Evolutionary conservation across 352 stramenopile species (phyloP).

Genomic region (Phytophthora crassamura): DNA sequence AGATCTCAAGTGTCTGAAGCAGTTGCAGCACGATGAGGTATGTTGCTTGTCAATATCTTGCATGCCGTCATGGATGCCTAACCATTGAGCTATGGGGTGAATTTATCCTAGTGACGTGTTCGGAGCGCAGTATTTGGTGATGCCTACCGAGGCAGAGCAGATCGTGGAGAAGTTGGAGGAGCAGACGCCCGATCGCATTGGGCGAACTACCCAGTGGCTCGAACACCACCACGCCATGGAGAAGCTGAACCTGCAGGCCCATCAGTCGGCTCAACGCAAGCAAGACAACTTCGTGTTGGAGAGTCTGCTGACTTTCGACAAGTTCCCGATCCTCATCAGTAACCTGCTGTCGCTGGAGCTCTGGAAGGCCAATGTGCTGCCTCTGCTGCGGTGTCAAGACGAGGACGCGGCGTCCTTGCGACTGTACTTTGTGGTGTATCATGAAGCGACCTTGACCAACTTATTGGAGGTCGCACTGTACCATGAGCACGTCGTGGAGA

Average conservation of each 20-base stretch:
- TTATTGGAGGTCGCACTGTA: slow-evolving; percentile 91
- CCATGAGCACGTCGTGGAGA: slow-evolving; percentile 91
- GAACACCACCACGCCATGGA: slow-evolving; percentile 89
- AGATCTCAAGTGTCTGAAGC: background rate
- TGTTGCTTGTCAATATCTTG: background rate
- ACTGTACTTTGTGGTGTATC: slow-evolving; percentile 94
- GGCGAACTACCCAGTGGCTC: slow-evolving; percentile 76
- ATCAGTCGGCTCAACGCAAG: slow-evolving; percentile 90
- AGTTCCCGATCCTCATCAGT: slow-evolving; percentile 86
- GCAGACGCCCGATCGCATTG: slow-evolving; percentile 71
- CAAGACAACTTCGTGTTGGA: slow-evolving; percentile 96
- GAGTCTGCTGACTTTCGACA: slow-evolving; percentile 91
- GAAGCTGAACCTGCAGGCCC: slow-evolving; percentile 94
- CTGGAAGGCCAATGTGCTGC: slow-evolving; percentile 89
- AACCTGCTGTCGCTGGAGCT: slow-evolving; percentile 91
- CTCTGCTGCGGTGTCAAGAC: slow-evolving; percentile 59
- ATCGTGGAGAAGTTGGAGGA: slow-evolving; percentile 78
- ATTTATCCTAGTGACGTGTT: slow-evolving; percentile 29
- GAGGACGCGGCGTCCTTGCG: slow-evolving; percentile 74
- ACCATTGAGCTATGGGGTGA: background rate
- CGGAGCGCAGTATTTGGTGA: slow-evolving; percentile 63
- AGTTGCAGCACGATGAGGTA: slow-evolving; percentile 24
- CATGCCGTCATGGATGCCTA: background rate
- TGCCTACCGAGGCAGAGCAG: slow-evolving; percentile 84
- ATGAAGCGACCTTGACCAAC: slow-evolving; percentile 90